Evolutionary conservation across 1,284 basidiomycete species (phyloP), one percentile per base, ranked within the genome.

Genomic region (Fomitiporia mediterranea): DNA sequence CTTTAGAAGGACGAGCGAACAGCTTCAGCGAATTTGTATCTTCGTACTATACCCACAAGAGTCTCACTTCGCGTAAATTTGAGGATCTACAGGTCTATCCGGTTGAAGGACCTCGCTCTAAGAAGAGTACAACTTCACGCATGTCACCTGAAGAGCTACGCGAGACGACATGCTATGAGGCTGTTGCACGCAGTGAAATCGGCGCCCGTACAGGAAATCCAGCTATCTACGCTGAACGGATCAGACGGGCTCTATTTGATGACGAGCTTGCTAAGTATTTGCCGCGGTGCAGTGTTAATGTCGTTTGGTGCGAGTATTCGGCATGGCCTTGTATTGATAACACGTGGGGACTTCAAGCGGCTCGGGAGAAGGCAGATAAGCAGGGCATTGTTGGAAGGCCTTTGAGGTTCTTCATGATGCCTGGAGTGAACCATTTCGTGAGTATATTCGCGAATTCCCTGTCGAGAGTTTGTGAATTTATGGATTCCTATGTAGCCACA

Each of bases 381-480:
- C 39, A 53, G 38, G 51, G 47, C 27, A 57, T 53, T 3, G 42
- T 32, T 17, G 60, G 53, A 15, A 52, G 52, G 34, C 28, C 17
- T 13, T 27, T 62, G 50, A 61, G 55, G 21, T 44, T 60, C 35
- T 25, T 43, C 28, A 44, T 59, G 38, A 54, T 63, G 43, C 49
- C 57, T 23, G 54, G 47, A 23, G 54, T 51, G 9, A 63, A 60
- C 49, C 62, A 63, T 52, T 59, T 63, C 48, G 62, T 63, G 52
- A 57, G 62, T 52, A n/a, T 13, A 25, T 32, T 11, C n/a, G n/a
- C n/a, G 27, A 9, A 28, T 40, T 2, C 21, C 8, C 27, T 28
- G 34, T 1, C 17, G 23, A 30, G n/a, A 28, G n/a, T 21, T 53
- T 7, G 17, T n/a, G 3, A n/a, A 30, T 17, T 3, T 8, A 34